These are phyloP conservation scores for Falciphora oryzae DNA, from an alignment of 2,329 filamentous ascomycete genomes.

Conservation along the genomic window DNA sequence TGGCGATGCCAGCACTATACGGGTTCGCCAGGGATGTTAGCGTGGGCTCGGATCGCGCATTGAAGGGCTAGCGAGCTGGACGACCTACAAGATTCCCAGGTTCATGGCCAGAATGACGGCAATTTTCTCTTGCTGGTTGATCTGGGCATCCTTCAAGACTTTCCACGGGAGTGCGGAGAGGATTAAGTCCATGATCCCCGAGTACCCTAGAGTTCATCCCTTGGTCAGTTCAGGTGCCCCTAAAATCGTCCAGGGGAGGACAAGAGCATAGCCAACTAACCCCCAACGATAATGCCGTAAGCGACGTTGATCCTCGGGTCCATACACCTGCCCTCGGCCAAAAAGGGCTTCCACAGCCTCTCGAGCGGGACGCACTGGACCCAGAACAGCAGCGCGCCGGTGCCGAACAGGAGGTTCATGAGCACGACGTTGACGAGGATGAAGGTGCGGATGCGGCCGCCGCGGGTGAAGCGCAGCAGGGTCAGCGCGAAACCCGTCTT, in stretches of 20 bases:
- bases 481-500: constrained; percentile 14
- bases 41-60: no score
- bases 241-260: neutral
- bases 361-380: constrained; percentile 17
- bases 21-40: no score
- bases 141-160: constrained; percentile 19
- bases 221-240: neutral
- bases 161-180: constrained; percentile 32
- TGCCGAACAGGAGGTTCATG: constrained; percentile 7
- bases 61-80: no score
- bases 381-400: constrained; percentile 18
- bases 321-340: constrained; percentile 9
- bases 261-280: neutral
- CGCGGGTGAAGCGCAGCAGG: constrained; percentile 11
- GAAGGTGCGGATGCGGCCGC: constrained; percentile 7
- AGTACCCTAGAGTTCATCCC: constrained; percentile 16
- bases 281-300: neutral
- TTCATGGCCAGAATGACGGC: constrained; percentile 30
- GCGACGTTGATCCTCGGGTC: neutral
- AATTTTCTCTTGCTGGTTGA: constrained; percentile 28
- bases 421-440: constrained; percentile 10
- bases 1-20: neutral
- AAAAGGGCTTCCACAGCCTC: constrained; percentile 15
- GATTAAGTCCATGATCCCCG: constrained; percentile 7
- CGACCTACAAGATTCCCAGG: constrained; percentile 16